Evolutionary conservation across 1,284 basidiomycete genomes (phyloP).

Genomic region (Leccinum solheimii): DNA sequence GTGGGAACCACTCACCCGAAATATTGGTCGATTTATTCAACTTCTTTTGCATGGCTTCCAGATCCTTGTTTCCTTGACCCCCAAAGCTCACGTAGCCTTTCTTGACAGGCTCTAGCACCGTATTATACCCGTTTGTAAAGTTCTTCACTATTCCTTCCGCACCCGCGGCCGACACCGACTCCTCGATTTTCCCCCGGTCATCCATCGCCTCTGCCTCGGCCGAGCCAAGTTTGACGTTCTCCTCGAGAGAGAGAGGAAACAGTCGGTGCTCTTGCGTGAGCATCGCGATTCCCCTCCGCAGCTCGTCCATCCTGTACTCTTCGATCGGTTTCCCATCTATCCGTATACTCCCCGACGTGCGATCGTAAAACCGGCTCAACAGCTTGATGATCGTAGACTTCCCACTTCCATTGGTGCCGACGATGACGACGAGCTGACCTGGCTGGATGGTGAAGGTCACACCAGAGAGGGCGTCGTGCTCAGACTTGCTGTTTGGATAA

Average conservation of each 20-base stretch:
- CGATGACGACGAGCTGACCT: constrained; percentile 57
- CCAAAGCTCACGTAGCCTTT: constrained; percentile 29
- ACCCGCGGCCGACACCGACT: constrained; percentile 42
- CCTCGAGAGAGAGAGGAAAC: constrained; percentile 82
- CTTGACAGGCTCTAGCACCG: constrained; percentile 37
- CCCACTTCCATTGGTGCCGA: constrained; percentile 84
- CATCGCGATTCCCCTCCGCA: constrained; percentile 79
- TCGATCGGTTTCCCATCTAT: constrained; percentile 55
- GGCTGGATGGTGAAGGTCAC: constrained; percentile 46
- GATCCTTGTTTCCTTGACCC: constrained; percentile 34
- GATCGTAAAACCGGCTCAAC: constrained; percentile 85
- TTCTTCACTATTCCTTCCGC: constrained; percentile 35
- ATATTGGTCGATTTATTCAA: constrained; percentile 38
- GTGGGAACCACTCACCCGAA: constrained; percentile 27
- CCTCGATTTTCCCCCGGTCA: constrained; percentile 26
- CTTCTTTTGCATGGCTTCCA: constrained; percentile 36
- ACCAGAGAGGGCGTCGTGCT: constrained; percentile 37
- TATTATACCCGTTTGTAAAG: constrained; percentile 23
- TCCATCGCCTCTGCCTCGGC: constrained; percentile 1
- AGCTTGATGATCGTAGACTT: constrained; percentile 86
- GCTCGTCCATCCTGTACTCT: constrained; percentile 61
- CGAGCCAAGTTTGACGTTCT: constrained; percentile 70
- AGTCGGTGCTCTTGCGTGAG: constrained; percentile 84
- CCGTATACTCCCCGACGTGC: constrained; percentile 59
- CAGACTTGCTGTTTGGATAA: constrained; percentile 46